A percentile compares a stretch with the other conserved stretches of the same genome.
These are phyloP conservation scores for Acidomyces sp. DNA, from an alignment of 495 filamentous ascomycete genomes.

Conservation along the genomic window DNA sequence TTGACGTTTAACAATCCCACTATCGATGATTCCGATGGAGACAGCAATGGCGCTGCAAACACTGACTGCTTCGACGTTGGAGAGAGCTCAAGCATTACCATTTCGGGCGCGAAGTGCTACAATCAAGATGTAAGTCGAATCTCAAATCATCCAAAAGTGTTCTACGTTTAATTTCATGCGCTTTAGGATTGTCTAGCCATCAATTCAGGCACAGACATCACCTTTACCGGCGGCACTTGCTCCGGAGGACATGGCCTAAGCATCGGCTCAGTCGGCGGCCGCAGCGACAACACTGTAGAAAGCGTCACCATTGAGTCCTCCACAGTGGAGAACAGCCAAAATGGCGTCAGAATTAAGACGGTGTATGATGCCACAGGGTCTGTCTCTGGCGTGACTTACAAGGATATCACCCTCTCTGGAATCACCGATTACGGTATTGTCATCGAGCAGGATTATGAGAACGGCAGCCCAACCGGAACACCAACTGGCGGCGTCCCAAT, in stretches of 20 bases:
- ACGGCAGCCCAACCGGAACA: slow-evolving; percentile 42
- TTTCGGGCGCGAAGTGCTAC: slow-evolving; percentile 37
- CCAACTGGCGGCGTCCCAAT: slow-evolving; percentile 51
- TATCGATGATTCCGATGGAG: slow-evolving; percentile 48
- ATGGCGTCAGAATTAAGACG: slow-evolving; percentile 55
- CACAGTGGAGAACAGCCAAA: slow-evolving; percentile 40
- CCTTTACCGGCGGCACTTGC: slow-evolving; percentile 29
- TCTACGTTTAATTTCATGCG: too few species aligned
- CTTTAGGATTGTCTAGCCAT: slow-evolving; percentile 44
- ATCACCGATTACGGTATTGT: slow-evolving; percentile 52
- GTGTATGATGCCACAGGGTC: slow-evolving; percentile 42
- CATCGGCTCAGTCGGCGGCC: slow-evolving; percentile 56
- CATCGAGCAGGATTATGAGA: slow-evolving; percentile 58
- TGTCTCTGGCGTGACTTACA: slow-evolving; percentile 47
- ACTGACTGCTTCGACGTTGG: slow-evolving; percentile 48
- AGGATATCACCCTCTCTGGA: slow-evolving; percentile 41
- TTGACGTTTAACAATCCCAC: slow-evolving; percentile 40
- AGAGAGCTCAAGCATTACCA: slow-evolving; percentile 5
- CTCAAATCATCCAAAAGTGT: too few species aligned
- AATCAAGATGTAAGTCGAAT: slow-evolving; percentile 38
- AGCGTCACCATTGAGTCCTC: slow-evolving; percentile 43
- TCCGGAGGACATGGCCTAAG: slow-evolving; percentile 52
- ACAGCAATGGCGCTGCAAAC: slow-evolving; percentile 42
- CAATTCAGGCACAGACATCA: slow-evolving; percentile 40
- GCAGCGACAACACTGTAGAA: slow-evolving; percentile 45